Conservation (phyloP, 2,329 filamentous ascomycete species). For the Aspergillus quadrilineatus region DNA sequence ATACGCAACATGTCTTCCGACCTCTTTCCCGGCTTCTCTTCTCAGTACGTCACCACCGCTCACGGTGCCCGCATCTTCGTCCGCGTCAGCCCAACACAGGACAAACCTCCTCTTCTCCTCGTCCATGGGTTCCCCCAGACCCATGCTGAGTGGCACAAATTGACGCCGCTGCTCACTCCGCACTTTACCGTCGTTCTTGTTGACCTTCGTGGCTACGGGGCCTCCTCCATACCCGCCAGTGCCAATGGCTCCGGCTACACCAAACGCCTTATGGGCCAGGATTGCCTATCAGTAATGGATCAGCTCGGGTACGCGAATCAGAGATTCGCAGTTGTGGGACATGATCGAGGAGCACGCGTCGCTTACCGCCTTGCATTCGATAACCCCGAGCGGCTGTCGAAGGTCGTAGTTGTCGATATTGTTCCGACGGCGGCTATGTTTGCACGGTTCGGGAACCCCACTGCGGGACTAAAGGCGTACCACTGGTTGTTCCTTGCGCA, state of each 20-base stretch:
- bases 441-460: background rate
- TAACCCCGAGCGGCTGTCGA: background rate
- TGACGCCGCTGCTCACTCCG: background rate
- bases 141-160: constrained; percentile 1
- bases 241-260: constrained; percentile 1
- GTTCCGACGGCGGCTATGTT: constrained; percentile 2
- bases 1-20: background rate
- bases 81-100: background rate
- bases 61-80: background rate
- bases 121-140: constrained; percentile 8
- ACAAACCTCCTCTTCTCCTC: constrained; percentile 3
- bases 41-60: background rate
- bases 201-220: constrained; percentile 6
- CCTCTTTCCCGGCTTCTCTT: constrained; percentile 3
- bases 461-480: background rate
- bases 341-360: constrained; percentile 1
- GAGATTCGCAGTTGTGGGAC: background rate
- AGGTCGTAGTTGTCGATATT: background rate
- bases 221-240: background rate
- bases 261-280: constrained; percentile 1
- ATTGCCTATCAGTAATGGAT: background rate
- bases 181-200: constrained; percentile 2
- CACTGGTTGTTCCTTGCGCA: constrained; percentile 6
- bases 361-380: background rate
- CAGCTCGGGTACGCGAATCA: background rate